A percentile compares a stretch with the other conserved stretches of the same genome.
These are phyloP conservation scores for Carpinus viminea DNA, from an alignment of 306 rosid genomes.

Conservation along the genomic window DNA sequence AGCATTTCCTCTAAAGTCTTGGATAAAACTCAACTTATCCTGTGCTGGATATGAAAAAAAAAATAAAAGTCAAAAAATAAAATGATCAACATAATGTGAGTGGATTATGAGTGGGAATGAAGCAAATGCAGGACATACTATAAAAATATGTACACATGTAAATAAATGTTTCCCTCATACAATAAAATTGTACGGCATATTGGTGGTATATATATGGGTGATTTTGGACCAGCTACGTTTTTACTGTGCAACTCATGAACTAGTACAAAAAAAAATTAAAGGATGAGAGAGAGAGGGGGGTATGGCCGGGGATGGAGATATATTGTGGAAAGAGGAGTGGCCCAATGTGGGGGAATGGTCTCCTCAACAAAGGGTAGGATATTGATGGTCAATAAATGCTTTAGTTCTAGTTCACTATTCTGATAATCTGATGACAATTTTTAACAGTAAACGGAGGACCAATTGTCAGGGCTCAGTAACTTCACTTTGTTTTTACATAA, in stretches of 20 bases:
- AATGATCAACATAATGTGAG: background rate
- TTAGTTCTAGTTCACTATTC: slow-evolving; percentile 43
- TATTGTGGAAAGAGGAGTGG: slow-evolving; percentile 33
- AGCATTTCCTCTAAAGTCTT: background rate
- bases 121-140: background rate
- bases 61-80: background rate
- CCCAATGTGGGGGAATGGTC: slow-evolving; percentile 67
- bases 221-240: slow-evolving; percentile 29
- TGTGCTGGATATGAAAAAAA: background rate
- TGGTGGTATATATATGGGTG: slow-evolving; percentile 36
- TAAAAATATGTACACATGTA: background rate
- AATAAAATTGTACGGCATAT: slow-evolving; percentile 38
- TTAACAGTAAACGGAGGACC: slow-evolving; percentile 24
- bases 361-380: slow-evolving; percentile 57
- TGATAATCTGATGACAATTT: slow-evolving; percentile 27
- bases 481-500: slow-evolving; percentile 21
- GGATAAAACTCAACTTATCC: background rate
- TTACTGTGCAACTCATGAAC: slow-evolving; percentile 50
- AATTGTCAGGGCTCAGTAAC: slow-evolving; percentile 28
- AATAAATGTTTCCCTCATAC: background rate
- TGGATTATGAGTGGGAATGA: background rate
- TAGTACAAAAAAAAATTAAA: slow-evolving; percentile 16
- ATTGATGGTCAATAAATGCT: slow-evolving; percentile 71
- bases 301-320: background rate
- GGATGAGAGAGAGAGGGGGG: slow-evolving; percentile 26